Evolutionary conservation across 768 basidiomycete species (phyloP).

Genomic region (Tulasnella calospora): DNA sequence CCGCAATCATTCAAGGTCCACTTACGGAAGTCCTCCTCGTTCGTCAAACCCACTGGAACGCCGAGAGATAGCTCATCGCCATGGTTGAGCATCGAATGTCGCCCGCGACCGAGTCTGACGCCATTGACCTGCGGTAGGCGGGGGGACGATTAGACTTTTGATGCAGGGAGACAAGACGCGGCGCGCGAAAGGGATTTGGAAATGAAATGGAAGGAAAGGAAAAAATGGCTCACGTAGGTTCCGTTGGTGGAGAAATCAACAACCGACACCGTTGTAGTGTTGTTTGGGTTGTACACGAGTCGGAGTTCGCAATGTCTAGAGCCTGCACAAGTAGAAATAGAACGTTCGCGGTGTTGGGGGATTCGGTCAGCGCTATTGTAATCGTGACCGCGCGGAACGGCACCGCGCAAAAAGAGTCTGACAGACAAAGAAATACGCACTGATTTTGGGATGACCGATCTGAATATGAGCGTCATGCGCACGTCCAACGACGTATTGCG

Average conservation of each 20-base stretch:
- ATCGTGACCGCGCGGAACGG: not conserved
- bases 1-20: constrained; percentile 30
- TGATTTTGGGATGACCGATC: constrained; percentile 69
- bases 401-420: not conserved
- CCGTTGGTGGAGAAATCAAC: constrained; percentile 65
- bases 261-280: constrained; percentile 46
- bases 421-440: constrained; percentile 44
- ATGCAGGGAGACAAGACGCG: not conserved
- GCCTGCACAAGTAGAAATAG: constrained; percentile 39
- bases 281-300: constrained; percentile 53
- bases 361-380: not conserved
- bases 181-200: not conserved
- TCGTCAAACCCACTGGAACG: constrained; percentile 43
- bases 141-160: not conserved
- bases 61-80: constrained; percentile 90
- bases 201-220: not conserved
- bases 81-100: constrained; percentile 55
- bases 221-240: constrained; percentile 45
- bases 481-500: constrained; percentile 53
- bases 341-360: not conserved
- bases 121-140: constrained; percentile 55
- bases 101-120: constrained; percentile 54
- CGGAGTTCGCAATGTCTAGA: constrained; percentile 54
- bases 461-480: constrained; percentile 49
- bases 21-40: constrained; percentile 70